Evolutionary conservation across 805 yeast genomes (phyloP).

Genomic region (Kodamaea lidongshanica): DNA sequence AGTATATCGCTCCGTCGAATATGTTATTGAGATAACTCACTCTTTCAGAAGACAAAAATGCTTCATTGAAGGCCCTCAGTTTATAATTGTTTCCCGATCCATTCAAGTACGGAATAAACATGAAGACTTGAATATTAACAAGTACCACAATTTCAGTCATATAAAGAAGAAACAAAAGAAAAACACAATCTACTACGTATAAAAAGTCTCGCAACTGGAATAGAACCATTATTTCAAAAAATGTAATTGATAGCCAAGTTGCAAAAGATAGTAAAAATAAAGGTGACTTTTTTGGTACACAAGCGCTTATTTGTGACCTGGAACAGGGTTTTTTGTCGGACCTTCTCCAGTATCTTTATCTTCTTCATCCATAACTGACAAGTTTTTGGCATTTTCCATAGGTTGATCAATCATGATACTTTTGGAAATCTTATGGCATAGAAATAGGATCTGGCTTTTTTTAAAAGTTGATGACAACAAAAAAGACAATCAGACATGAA

Average conservation of each 20-base stretch:
- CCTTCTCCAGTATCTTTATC: too few relatives aligned
- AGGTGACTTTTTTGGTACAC: too few relatives aligned
- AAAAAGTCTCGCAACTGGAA: conserved; percentile 7
- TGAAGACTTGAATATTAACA: conserved; percentile 5
- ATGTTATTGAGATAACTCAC: background rate
- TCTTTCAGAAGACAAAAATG: conserved; percentile 7
- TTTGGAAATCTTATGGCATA: too few relatives aligned
- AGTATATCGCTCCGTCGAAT: background rate
- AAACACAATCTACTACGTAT: conserved; percentile 1
- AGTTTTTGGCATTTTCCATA: too few relatives aligned
- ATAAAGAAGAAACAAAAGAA: conserved; percentile 4
- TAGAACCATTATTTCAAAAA: conserved; percentile 8
- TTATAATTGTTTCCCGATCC: conserved; percentile 5
- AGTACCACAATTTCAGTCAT: conserved; percentile 7
- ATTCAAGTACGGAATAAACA: conserved; percentile 5
- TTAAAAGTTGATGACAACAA: too few relatives aligned
- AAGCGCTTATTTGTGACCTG: too few relatives aligned
- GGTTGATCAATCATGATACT: too few relatives aligned
- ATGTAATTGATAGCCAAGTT: conserved; percentile 7
- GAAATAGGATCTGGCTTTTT: too few relatives aligned
- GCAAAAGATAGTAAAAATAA: too few relatives aligned
- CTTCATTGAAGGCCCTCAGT: conserved; percentile 6
- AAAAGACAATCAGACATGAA: too few relatives aligned
- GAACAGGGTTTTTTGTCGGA: too few relatives aligned
- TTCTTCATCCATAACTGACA: too few relatives aligned